Evolutionary conservation across 1,139 yeast genomes (phyloP), one percentile per base, ranked within the genome.

Genomic region (Kodamaea alishanica): DNA sequence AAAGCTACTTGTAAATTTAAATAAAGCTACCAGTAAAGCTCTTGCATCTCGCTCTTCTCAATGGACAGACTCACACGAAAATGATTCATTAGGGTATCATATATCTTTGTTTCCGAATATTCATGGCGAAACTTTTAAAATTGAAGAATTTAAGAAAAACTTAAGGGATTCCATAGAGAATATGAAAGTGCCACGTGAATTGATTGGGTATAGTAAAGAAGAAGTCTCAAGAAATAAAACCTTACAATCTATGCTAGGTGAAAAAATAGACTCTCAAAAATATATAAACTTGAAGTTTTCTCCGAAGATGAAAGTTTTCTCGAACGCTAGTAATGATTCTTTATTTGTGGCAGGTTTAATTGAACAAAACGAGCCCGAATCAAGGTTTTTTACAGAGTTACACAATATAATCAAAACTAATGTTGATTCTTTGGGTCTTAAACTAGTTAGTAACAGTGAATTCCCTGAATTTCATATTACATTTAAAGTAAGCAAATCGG

Each of bases 71-170:
- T 33, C 35, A 4, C 33, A 43, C 8, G 15, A 41, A 32, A 38
- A 24, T 22, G 27, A 26, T 31, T 26, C 24, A 11, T 37, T 43
- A 7, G 41, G 43, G 6, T 47, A 49, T 31, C 60, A 55, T 32
- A 45, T 54, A 9, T 42, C 54, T 1, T 26, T 54, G 6, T 46
- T 39, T 28, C 50, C 54, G 10, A 55, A 55, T 29, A 29, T 51
- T 10, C 24, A 4, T 5, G 50, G 46, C 4, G 46, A 47, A 6
- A 37, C 35, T 2, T 46, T 47, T 28, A 35, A 46, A 29, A 30
- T 50, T 8, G 34, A 32, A 8, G 46, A 43, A 26, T 39, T 54
- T 33, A 30, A 26, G 3, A 37, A 36, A 8, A 47, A 46, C 32
- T 33, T 49, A 10, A 8, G 24, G 6, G 36, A 36, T 7, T 38